Evolutionary conservation across 2,329 filamentous ascomycete species (phyloP), one percentile per base, ranked within the genome.

Genomic region (Alternaria triticina): DNA sequence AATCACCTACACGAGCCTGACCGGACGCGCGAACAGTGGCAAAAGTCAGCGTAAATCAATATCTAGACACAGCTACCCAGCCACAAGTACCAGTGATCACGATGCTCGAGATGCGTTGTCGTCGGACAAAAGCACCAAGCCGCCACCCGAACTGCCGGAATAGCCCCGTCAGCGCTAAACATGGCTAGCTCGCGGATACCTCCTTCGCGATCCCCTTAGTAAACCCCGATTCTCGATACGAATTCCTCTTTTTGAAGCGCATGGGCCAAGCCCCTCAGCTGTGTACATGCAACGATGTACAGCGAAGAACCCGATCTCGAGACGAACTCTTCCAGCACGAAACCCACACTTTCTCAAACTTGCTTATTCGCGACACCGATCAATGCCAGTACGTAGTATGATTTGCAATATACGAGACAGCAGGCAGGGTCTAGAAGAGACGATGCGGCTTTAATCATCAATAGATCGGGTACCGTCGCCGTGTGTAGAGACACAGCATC

Each of bases 181-280:
- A 20, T 4, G 52, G 25, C 33, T 61, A 57, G 58, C 20, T 12
- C 12, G 30, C 15, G 13, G 27, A 44, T n/a, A 25, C 17, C 45
- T 27, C 10, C 17, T n/a, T 33, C 30, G 23, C 59, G 55, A 62
- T 62, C 49, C 45, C 49, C 27, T n/a, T 59, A 54, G 17, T 45
- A 62, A 59, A n/a, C 11, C 28, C 43, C 59, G 59, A 62, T 62
- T 49, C 55, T 59, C 55, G 23, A 62, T 17, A 52, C 25, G 43
- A 49, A 46, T 54, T 54, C 13, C 59, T 62, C 47, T 20, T 59
- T 40, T 30, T 13, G 44, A 30, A 30, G 43, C 43, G 36, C 36
- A 40, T 40, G 9, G 36, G 36, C 36, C 36, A 40, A 40, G 36
- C 28, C 25, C 44, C 13, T 28, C 17, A 36, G 17, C 23, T 15